These are phyloP conservation scores for Gynandropsis gynandra DNA, from an alignment of 345 rosid species.

Conservation along the genomic window DNA sequence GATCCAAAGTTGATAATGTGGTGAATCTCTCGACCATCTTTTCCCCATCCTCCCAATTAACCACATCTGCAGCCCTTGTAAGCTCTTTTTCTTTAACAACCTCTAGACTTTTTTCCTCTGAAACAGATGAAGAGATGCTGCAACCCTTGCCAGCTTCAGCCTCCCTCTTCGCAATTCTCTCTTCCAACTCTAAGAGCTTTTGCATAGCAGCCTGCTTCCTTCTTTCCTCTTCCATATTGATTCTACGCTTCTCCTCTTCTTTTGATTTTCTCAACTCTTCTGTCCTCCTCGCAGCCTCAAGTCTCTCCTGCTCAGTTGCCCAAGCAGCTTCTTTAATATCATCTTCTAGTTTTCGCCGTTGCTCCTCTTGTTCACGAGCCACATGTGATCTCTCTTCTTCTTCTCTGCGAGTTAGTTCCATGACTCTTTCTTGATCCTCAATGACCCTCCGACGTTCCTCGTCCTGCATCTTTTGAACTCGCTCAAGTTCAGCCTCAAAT, in stretches of 20 bases:
- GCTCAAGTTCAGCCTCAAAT: conserved; percentile 98
- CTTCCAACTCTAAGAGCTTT: conserved; percentile 90
- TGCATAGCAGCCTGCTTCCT: conserved; percentile 93
- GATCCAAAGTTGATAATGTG: conserved; percentile 65
- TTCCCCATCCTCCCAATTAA: conserved; percentile 86
- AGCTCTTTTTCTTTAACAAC: conserved; percentile 40
- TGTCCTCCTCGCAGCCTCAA: conserved; percentile 59
- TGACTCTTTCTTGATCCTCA: conserved; percentile 79
- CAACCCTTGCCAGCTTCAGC: conserved; percentile 45
- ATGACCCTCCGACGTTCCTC: conserved; percentile 63
- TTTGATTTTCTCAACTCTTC: conserved; percentile 82
- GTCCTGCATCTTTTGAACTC: conserved; percentile 96
- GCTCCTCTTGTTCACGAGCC: conserved; percentile 79
- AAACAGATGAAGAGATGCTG: conserved; percentile 36
- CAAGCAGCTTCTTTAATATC: conserved; percentile 82
- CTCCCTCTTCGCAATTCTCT: conserved; percentile 82
- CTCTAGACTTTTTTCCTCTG: conserved; percentile 44
- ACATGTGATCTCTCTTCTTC: conserved; percentile 77
- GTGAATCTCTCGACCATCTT: conserved; percentile 89
- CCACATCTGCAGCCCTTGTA: conserved; percentile 37
- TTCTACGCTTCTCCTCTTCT: conserved; percentile 82
- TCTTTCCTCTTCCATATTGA: conserved; percentile 88
- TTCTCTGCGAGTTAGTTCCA: conserved; percentile 76
- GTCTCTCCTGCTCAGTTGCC: conserved; percentile 80
- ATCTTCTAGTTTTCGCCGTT: conserved; percentile 64